Conservation (phyloP, 805 yeast genomes). For the Starmerella bombi region DNA sequence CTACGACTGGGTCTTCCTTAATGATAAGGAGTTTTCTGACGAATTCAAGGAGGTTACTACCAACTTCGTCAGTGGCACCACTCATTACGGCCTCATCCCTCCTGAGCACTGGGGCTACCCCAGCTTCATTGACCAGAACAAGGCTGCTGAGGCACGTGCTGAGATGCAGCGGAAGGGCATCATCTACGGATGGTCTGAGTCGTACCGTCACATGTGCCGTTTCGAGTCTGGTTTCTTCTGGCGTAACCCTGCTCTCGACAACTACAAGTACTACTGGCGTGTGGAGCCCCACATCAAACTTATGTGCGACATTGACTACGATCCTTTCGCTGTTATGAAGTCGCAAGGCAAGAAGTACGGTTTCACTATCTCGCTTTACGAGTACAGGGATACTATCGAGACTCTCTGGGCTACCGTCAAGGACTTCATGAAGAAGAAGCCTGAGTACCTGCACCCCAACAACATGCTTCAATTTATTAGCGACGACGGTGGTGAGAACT, state of each 20-base stretch:
- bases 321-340: conserved; percentile 67
- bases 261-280: conserved; percentile 84
- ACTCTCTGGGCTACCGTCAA: conserved; percentile 65
- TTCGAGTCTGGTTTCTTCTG: conserved; percentile 76
- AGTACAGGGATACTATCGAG: conserved; percentile 55
- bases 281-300: conserved; percentile 73
- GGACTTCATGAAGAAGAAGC: conserved; percentile 47
- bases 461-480: conserved; percentile 60
- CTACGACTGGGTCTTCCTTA: conserved; percentile 88
- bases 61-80: conserved; percentile 48
- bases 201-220: conserved; percentile 85
- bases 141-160: conserved; percentile 51
- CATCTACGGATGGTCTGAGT: conserved; percentile 60
- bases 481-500: conserved; percentile 53
- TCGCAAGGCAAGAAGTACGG: conserved; percentile 62
- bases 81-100: conserved; percentile 61
- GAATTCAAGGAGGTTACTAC: conserved; percentile 49
- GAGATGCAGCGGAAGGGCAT: conserved; percentile 41
- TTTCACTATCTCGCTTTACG: conserved; percentile 61
- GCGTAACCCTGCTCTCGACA: conserved; percentile 50
- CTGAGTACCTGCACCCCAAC: conserved; percentile 44
- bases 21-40: conserved; percentile 61
- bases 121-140: conserved; percentile 56
- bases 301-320: conserved; percentile 67
- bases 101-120: conserved; percentile 81